Percentiles rank a stretch among this genome's conserved stretches.
Conservation (phyloP, 345 rosid species). For the Rhodomyrtus tomentosa region DNA sequence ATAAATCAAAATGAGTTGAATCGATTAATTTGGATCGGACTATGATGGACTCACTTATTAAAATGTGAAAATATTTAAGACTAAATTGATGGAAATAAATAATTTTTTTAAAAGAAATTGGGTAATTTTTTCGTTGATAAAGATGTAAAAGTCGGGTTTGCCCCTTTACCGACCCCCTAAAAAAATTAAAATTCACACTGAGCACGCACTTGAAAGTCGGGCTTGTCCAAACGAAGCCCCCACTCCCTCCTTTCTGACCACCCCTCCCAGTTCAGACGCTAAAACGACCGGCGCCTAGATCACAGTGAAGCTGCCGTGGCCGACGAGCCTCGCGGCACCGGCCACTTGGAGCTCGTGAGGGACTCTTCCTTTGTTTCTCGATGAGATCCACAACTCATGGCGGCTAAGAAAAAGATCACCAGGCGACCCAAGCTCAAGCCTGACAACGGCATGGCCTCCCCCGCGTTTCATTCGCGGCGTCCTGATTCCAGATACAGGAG, state of each 20-base stretch:
- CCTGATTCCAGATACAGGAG: slow-evolving; percentile 17
- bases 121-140: too few species aligned
- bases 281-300: neutral
- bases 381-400: slow-evolving; percentile 6
- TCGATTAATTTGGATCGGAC: too few species aligned
- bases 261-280: neutral
- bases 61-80: too few species aligned
- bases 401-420: slow-evolving; percentile 17
- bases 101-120: too few species aligned
- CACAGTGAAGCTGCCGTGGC: neutral
- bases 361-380: neutral
- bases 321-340: neutral
- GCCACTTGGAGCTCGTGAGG: neutral
- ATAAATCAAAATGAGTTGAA: too few species aligned
- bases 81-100: too few species aligned
- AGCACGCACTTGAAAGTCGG: too few species aligned
- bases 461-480: slow-evolving; percentile 15
- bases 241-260: neutral
- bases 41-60: too few species aligned
- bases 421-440: slow-evolving; percentile 13
- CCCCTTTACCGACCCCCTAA: neutral
- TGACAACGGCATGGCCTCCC: neutral
- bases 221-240: too few species aligned
- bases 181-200: too few species aligned
- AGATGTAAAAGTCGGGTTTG: neutral